phyloP scores from a whole-genome alignment of 495 filamentous ascomycete genomes.

The Podospora fimiseda region DNA sequence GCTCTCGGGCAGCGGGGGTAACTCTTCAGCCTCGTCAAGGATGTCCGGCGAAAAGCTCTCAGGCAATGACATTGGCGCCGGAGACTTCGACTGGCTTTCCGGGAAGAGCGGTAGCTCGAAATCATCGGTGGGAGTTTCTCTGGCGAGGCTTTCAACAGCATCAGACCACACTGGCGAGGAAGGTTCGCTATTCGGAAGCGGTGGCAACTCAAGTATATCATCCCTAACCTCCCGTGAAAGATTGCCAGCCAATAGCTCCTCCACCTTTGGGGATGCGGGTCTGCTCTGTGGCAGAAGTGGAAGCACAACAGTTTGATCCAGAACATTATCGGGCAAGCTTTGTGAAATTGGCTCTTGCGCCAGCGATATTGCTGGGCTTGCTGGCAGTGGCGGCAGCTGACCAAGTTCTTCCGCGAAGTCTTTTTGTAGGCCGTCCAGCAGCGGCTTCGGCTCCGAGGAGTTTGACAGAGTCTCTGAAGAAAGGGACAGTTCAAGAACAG shows the following conservation, averaged over 20 bases:
- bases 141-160: neutral
- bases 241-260: too few relatives aligned
- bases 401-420: too few relatives aligned
- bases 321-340: too few relatives aligned
- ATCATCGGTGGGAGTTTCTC: neutral
- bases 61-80: neutral
- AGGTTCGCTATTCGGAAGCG: neutral
- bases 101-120: neutral
- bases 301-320: too few relatives aligned
- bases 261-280: neutral
- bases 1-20: constrained; percentile 7
- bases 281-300: neutral
- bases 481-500: neutral
- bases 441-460: neutral
- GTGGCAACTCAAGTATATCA: neutral
- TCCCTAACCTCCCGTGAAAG: neutral
- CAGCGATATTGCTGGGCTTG: neutral
- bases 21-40: neutral
- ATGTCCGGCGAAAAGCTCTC: neutral
- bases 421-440: neutral
- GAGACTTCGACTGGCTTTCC: neutral
- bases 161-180: neutral
- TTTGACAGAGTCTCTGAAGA: neutral
- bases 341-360: too few relatives aligned
- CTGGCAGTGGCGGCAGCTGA: too few relatives aligned